Percentiles rank a stretch among this genome's conserved stretches.
phyloP scores from a whole-genome alignment of 2,329 filamentous ascomycete genomes.

The Ceratocystiopsis brevicomis region DNA sequence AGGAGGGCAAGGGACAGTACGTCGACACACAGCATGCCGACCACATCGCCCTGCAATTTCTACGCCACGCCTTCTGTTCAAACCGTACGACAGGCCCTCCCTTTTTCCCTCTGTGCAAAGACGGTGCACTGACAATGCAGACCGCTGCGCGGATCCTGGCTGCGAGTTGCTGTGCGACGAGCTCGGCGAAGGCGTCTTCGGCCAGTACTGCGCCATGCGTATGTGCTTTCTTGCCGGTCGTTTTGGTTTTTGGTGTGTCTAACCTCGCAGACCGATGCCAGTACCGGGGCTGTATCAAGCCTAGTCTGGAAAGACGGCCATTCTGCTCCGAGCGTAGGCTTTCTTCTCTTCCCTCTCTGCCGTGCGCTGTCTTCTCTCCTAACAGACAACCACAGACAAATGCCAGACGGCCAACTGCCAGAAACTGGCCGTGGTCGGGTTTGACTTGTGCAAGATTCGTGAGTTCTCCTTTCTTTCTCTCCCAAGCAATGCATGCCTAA shows the following conservation, averaged over 20 bases:
- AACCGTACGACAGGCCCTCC: neutral
- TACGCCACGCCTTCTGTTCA: constrained; percentile 5
- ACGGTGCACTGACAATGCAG: neutral
- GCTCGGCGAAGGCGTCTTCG: neutral
- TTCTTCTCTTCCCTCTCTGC: too few species aligned
- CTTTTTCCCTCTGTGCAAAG: neutral
- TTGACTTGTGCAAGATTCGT: constrained; percentile 7
- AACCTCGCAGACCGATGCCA: constrained; percentile 2
- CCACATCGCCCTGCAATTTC: neutral
- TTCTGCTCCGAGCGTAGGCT: too few species aligned
- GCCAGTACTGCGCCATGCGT: constrained; percentile 2
- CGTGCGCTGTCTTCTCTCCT: too few species aligned
- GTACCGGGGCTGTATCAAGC: constrained; percentile 2
- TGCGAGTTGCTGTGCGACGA: constrained; percentile 4
- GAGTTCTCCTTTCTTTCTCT: neutral
- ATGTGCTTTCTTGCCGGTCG: neutral
- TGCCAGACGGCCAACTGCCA: constrained; percentile 1
- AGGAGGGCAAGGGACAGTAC: constrained; percentile 2
- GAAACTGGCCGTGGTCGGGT: neutral
- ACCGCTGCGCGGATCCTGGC: neutral
- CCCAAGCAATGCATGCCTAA: neutral
- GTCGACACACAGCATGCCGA: neutral
- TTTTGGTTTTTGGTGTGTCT: too few species aligned
- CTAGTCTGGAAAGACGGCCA: too few species aligned
- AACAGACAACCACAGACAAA: constrained; percentile 1